Evolutionary conservation across 345 rosid genomes (phyloP), one percentile per base, ranked within the genome.

Genomic region (Dipteronia dyeriana): DNA sequence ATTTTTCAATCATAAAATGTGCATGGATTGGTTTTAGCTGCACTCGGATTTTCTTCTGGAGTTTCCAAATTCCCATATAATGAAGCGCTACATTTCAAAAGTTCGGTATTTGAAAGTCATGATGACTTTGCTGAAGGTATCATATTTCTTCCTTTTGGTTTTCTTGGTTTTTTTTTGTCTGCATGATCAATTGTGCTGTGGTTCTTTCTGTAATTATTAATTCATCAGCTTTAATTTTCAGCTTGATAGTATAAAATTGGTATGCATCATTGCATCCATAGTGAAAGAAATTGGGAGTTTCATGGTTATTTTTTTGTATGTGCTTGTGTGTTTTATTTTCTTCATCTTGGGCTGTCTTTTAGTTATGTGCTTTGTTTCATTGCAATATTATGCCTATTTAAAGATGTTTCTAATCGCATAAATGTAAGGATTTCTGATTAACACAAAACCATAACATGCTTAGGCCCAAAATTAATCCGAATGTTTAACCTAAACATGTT

Each of bases 31-130:
- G 84, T 45, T 78, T 68, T 78, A 96, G 98, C 98, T 96, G 87
- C 94, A 93, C 74, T 90, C 97, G 20, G 98, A 96, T 57, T 92
- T 96, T 82, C 91, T 96, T 71, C 84, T 96, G 91, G 99, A 96
- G 87, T 75, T 95, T 63, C 89, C 94, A 74, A 92, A 86, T 88
- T 86, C 95, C 69, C 92, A 88, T 73, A 88, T 93, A 85, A 94
- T 96, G 99, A 96, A 93, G 91, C 89, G 88, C 78, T 94, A 91
- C 76, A 91, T 96, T 74, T 81, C 87, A 79, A 97, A 96, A 89
- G 99, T 94, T 86, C 94, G 84, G 29, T 87, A 90, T 79, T 80
- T 96, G 85, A 94, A 96, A 89, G 90, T 92, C 87, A 91, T 94
- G 89, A 93, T 96, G 99, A 93, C 89, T 16, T 80, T 93, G 84